Base-by-base conservation (phyloP, 228 moss, liverwort and hornwort species). In the Sphagnum fallax region DNA sequence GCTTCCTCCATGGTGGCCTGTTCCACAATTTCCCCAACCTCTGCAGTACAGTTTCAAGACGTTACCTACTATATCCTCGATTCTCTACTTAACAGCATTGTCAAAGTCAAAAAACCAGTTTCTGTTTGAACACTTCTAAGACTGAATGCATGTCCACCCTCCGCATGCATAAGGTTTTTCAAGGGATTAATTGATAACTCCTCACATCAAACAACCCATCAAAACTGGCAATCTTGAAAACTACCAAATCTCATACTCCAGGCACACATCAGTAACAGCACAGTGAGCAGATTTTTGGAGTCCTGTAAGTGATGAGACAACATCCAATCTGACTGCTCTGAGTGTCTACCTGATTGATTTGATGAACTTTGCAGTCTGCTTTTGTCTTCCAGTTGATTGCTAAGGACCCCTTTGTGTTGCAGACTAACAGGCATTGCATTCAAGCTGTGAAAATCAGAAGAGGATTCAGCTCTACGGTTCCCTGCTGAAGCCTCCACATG, bases 131-230 rank as follows among this genome's bases (percentile, higher is more conserved):
- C 49, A 51, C 13, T 8, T 71, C 52, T 11, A 52, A 50, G 51
- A 53, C 64, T 55, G 14, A 47, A 52, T 49, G 52, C 63, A 53
- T 71, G 53, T 60, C 59, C 6, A 66, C 73, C 48, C 53, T 14
- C 13, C 7, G 4, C 48, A 55, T 61, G 49, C 52, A 6, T 50
- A 53, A 10, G 51, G 51, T 10, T 15, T 47, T 57, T 52, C 4
- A 15, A 65, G 16, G 8, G 49, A 61, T 32, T 10, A 52, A 64
- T 14, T 64, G 5, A 49, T 16, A 52, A 52, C 15, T 11, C 49
- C 6, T 16, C 10, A 8, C 58, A 50, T 58, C 74, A 69, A 0
- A 9, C 11, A 9, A 16, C 32, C 49, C 48, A 12, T 16, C 48
- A 74, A 16, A 13, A 48, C 51, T 14, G 51, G 14, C 32, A 32